Evolutionary conservation across 2,329 filamentous ascomycete species (phyloP).

Genomic region (Fusarium globosum): DNA sequence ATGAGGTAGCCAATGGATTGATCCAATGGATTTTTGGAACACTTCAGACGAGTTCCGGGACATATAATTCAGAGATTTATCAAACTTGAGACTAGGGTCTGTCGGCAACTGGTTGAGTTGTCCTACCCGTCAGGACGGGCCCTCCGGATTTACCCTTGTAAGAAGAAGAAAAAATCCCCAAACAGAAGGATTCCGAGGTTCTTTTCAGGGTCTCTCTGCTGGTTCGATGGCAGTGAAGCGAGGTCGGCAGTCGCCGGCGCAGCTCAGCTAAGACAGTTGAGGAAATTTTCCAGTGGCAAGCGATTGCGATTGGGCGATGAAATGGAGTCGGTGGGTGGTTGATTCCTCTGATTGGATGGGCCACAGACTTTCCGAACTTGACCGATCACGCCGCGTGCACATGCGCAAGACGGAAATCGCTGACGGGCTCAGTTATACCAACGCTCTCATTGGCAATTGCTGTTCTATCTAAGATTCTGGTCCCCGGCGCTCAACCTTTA

Average conservation of each 20-base stretch:
- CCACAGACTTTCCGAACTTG: constrained; percentile 39
- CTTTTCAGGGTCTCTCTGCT: constrained; percentile 3
- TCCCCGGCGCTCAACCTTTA: constrained; percentile 10
- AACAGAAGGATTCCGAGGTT: constrained; percentile 10
- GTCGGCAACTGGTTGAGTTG: not conserved
- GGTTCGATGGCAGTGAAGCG: constrained; percentile 13
- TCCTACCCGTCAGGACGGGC: not conserved
- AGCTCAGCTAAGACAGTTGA: constrained; percentile 19
- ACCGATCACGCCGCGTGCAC: constrained; percentile 36
- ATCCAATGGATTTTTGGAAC: not conserved
- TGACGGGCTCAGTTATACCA: constrained; percentile 37
- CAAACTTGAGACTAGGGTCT: not conserved
- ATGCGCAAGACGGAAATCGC: constrained; percentile 24
- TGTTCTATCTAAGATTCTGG: constrained; percentile 1
- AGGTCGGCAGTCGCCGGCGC: constrained; percentile 27
- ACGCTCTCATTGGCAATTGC: constrained; percentile 42
- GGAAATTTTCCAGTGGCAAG: constrained; percentile 25
- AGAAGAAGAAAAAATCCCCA: not conserved
- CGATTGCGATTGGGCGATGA: constrained; percentile 20
- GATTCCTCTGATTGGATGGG: constrained; percentile 6
- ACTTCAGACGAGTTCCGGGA: not conserved
- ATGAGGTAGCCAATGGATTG: not conserved
- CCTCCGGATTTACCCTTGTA: not conserved
- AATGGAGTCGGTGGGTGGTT: not conserved
- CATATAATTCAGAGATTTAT: not conserved